These are phyloP conservation scores for Apiospora hydei DNA, from an alignment of 2,329 filamentous ascomycete species.

Conservation along the genomic window DNA sequence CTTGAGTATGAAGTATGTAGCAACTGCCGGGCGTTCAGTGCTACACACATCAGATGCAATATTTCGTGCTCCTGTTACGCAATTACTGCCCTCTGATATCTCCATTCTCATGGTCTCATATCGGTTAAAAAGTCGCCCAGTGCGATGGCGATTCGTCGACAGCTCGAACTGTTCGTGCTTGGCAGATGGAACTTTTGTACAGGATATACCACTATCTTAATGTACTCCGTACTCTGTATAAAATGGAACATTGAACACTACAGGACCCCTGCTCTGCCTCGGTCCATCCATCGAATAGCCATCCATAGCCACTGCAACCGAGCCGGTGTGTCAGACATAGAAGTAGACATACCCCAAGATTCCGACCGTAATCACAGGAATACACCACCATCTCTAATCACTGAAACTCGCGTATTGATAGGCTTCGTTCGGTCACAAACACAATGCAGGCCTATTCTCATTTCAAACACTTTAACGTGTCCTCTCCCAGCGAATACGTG, in stretches of 20 bases:
- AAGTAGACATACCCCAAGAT: slow-evolving; percentile 1
- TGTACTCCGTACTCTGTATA: neutral
- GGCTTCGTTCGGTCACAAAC: slow-evolving; percentile 17
- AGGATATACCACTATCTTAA: neutral
- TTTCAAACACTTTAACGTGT: slow-evolving; percentile 76
- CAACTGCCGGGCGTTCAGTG: neutral
- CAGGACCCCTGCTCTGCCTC: slow-evolving; percentile 13
- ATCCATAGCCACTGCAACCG: neutral
- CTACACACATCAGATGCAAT: neutral
- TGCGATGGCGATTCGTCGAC: neutral
- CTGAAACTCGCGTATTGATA: neutral
- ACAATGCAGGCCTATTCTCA: slow-evolving; percentile 47
- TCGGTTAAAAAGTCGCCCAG: neutral
- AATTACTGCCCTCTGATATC: too few species aligned
- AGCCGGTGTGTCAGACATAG: neutral
- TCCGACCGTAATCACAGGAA: neutral
- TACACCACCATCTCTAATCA: neutral
- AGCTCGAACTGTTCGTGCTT: neutral
- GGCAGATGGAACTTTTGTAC: neutral
- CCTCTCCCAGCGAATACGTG: slow-evolving; percentile 74
- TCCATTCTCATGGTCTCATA: neutral
- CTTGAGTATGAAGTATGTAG: neutral
- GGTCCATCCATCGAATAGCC: slow-evolving; percentile 9
- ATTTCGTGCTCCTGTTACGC: neutral
- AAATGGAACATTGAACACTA: neutral